These are phyloP conservation scores for Phytophthora crassamura DNA, from an alignment of 352 stramenopile genomes.

Conservation along the genomic window DNA sequence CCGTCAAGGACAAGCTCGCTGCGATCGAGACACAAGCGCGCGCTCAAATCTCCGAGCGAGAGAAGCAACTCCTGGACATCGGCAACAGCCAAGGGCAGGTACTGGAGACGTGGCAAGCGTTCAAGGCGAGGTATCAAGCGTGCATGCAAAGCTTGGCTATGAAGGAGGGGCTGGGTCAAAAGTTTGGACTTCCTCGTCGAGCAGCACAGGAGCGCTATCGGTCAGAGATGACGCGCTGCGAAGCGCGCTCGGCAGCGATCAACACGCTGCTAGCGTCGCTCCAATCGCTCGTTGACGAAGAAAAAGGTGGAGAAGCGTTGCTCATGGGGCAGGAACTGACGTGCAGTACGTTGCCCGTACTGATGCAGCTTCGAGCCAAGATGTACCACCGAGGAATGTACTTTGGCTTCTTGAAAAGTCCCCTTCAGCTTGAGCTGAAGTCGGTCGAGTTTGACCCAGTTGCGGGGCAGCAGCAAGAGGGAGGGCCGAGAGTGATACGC, in stretches of 20 bases:
- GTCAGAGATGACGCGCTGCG: slow-evolving; percentile 82
- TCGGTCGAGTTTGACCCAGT: slow-evolving; percentile 40
- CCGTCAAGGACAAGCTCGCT: slow-evolving; percentile 47
- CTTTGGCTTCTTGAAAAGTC: slow-evolving; percentile 65
- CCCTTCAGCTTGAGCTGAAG: slow-evolving; percentile 53
- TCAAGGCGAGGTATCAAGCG: slow-evolving; percentile 75
- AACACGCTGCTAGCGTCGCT: slow-evolving; percentile 70
- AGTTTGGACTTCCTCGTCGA: slow-evolving; percentile 86
- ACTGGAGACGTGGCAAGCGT: slow-evolving; percentile 46
- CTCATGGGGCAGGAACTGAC: slow-evolving; percentile 13
- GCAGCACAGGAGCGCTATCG: slow-evolving; percentile 86
- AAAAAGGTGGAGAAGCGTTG: slow-evolving; percentile 7
- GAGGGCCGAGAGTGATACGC: slow-evolving; percentile 28
- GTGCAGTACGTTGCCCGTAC: slow-evolving; percentile 35
- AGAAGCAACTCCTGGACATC: slow-evolving; percentile 48
- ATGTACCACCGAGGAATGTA: slow-evolving; percentile 68
- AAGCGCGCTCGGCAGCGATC: slow-evolving; percentile 69
- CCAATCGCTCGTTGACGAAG: slow-evolving; percentile 40
- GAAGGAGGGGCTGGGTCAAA: slow-evolving; percentile 89
- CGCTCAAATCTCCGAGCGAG: slow-evolving; percentile 40
- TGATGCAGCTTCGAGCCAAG: slow-evolving; percentile 66
- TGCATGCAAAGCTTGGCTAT: slow-evolving; percentile 87
- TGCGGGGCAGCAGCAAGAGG: slow-evolving; percentile 14
- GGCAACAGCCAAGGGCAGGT: slow-evolving; percentile 39
- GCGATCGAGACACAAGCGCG: slow-evolving; percentile 49